These are phyloP conservation scores for Pelargonium myrrhifolium DNA, from an alignment of 441 rosid species.

Conservation along the genomic window DNA sequence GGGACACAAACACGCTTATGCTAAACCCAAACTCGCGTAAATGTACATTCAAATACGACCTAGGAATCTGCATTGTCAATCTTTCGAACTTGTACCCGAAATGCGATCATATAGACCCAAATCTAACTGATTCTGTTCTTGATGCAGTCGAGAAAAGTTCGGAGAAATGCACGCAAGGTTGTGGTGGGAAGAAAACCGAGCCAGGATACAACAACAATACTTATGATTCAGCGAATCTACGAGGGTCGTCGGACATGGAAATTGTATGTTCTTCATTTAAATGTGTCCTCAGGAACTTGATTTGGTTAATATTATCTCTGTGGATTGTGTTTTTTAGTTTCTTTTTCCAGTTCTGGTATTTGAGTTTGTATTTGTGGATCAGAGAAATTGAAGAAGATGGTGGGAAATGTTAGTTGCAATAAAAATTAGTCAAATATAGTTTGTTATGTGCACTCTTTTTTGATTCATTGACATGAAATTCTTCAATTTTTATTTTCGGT, in stretches of 20 bases:
- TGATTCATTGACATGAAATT: too few species aligned
- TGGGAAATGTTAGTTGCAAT: neutral
- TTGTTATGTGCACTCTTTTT: neutral
- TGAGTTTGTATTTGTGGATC: neutral
- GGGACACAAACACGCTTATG: too few species aligned
- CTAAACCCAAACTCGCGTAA: too few species aligned
- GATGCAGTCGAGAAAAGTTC: conserved; percentile 81
- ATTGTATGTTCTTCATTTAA: conserved; percentile 8
- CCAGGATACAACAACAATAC: conserved; percentile 83
- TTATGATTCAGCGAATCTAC: conserved; percentile 34
- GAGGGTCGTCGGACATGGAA: conserved; percentile 1
- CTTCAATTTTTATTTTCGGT: too few species aligned
- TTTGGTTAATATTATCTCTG: neutral
- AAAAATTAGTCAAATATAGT: neutral
- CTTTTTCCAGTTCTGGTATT: neutral
- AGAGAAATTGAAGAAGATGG: neutral
- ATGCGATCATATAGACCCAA: neutral
- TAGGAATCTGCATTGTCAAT: neutral
- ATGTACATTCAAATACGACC: too few species aligned
- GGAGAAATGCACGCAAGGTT: conserved; percentile 74
- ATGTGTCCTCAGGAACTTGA: neutral
- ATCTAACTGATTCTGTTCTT: conserved; percentile 6
- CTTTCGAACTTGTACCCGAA: neutral
- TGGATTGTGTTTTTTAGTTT: neutral
- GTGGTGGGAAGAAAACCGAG: conserved; percentile 95